Evolutionary conservation across 225 moss, liverwort and hornwort species (phyloP), one percentile per base, ranked within the genome.

Genomic region (Thuidium tamariscinum): DNA sequence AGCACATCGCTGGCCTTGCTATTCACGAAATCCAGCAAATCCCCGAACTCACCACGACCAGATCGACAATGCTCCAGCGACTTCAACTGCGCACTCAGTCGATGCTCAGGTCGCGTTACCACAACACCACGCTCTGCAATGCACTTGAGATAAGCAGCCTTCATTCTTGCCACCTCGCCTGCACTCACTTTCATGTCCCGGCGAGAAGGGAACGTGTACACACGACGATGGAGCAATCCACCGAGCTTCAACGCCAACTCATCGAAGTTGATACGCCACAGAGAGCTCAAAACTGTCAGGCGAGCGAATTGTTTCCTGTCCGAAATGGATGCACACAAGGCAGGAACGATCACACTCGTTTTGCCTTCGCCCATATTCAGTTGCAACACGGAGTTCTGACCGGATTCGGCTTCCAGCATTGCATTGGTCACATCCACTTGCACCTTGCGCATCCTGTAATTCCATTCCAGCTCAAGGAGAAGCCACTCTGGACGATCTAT

Each of bases 311-410:
- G 85, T 1, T 41, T 4, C 16, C 89, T 89, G 51, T 89, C 66
- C 15, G 90, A 69, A 65, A 92, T 89, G 71, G 79, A 85, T 14
- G 89, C 80, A 34, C 92, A 92, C 44, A 90, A 46, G 4, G 92
- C 90, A 65, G 90, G 90, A 5, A 89, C 89, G 6, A 90, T 90
- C 26, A 89, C 89, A 54, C 89, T 92, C 3, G 90, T 89, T 71
- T 92, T 92, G 10, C 90, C 92, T 74, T 92, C 92, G 32, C 90
- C 92, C 92, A 92, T 92, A 74, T 90, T 92, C 4, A 92, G 36
- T 34, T 92, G 92, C 65, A 91, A 61, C 3, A 92, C 81, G n/a
- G 32, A 46, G 7, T 83, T 90, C 60, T 67, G 2, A 11, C 32
- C 9, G 26, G 13, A 76, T 10, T 18, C 19, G 23, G 87, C 15